These are phyloP conservation scores for Leccinum incarnatum DNA, from an alignment of 768 basidiomycete genomes.

Conservation along the genomic window DNA sequence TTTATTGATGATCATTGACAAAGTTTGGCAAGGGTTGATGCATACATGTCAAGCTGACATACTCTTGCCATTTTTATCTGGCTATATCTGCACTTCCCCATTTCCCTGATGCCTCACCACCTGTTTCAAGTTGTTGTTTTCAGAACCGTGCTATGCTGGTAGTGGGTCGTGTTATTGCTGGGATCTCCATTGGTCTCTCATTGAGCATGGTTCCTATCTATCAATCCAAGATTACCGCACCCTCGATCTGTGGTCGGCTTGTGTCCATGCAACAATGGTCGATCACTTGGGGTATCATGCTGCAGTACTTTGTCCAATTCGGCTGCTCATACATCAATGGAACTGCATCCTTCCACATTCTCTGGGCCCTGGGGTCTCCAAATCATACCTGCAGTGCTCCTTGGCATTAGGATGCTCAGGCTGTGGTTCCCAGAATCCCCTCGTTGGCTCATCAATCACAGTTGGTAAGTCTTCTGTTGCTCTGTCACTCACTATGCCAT, in stretches of 20 bases:
- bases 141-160: constrained; percentile 77
- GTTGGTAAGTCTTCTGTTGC: constrained; percentile 34
- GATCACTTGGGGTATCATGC: constrained; percentile 75
- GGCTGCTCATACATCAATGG: constrained; percentile 69
- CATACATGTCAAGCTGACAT: no score
- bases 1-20: no score
- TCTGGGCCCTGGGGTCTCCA: constrained; percentile 62
- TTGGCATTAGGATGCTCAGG: constrained; percentile 59
- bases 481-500: not conserved
- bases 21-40: no score
- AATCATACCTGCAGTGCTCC: constrained; percentile 72
- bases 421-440: constrained; percentile 64
- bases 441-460: constrained; percentile 67
- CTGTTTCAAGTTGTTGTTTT: not conserved
- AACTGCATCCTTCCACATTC: constrained; percentile 72
- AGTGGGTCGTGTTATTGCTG: constrained; percentile 64
- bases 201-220: constrained; percentile 71
- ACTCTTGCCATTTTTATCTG: no score
- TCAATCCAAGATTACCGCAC: constrained; percentile 72
- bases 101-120: no score
- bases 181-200: constrained; percentile 64
- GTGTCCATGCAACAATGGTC: constrained; percentile 80
- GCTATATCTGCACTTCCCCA: no score
- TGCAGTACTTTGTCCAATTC: constrained; percentile 76
- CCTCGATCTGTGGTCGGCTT: constrained; percentile 68